Evolutionary conservation across 495 filamentous ascomycete genomes (phyloP), one percentile per base, ranked within the genome.

Genomic region (Daldinia bambusicola): DNA sequence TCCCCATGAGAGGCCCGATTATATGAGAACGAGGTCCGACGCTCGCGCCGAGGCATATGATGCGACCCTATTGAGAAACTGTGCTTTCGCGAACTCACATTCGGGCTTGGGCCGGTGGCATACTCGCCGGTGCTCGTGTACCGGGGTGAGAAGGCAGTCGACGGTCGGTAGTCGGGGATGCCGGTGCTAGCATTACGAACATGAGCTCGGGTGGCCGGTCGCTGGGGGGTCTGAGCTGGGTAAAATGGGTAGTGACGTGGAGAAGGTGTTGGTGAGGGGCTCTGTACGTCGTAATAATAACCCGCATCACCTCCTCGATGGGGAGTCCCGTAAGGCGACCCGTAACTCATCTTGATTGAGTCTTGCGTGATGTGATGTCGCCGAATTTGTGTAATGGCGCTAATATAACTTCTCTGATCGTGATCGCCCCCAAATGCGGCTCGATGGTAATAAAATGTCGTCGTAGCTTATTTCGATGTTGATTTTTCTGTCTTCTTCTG

Each of bases 1-100:
- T 87, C 85, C 80, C 83, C 84, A 84, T 86, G 79, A 74, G 83
- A 82, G 81, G 85, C 76, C 80, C 82, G 86, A 84, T 85, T 77
- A 76, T 80, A 83, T 78, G 85, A 82, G 76, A 79, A 83, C 20
- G 83, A 85, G 74, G 74, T 79, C 74, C 80, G 83, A 70, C 82
- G 82, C 80, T 84, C 83, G 78, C 76, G 80, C 77, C 67, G 73
- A 66, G 83, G 74, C 68, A 73, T 78, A 56, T 76, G 78, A 69
- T 75, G 79, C 74, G 83, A 81, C 71, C 80, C 75, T 59, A 74
- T 76, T 70, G 75, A 84, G 77, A 81, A 84, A 76, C 74, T 76
- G 59, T 78, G 80, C 77, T 84, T 84, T 77, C 83, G 83, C 78
- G 82, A 77, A 85, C 83, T 85, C 83, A 85, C 83, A 84, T 85